Evolutionary conservation across 129 eudicot species (phyloP).

Genomic region (Escallonia rubra): DNA sequence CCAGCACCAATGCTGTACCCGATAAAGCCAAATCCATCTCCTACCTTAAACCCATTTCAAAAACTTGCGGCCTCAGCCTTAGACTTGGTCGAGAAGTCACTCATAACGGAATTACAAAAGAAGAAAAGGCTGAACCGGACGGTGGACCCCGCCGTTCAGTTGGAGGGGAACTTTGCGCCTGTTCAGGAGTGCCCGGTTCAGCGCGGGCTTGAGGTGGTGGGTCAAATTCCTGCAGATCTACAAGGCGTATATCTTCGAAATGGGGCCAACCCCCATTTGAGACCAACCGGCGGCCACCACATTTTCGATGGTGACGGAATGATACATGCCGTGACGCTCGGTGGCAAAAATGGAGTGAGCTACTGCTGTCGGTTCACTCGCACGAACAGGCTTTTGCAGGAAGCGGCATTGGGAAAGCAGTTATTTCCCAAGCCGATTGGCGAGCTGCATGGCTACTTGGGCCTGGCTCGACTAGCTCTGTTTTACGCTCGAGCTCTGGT

Average conservation of each 20-base stretch:
- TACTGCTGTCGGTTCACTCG: conserved; percentile 60
- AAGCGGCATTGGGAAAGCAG: conserved; percentile 33
- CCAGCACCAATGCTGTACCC: not conserved
- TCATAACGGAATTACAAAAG: conserved; percentile 21
- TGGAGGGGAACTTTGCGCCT: conserved; percentile 65
- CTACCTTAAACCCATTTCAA: conserved; percentile 42
- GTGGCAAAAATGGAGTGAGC: conserved; percentile 29
- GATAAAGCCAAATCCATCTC: conserved; percentile 2
- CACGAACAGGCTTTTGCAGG: conserved; percentile 54
- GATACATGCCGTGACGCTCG: conserved; percentile 69
- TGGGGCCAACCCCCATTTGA: conserved; percentile 57
- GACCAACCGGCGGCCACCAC: conserved; percentile 55
- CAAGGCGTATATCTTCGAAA: conserved; percentile 61
- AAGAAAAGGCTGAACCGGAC: conserved; percentile 26
- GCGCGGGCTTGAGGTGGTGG: conserved; percentile 48
- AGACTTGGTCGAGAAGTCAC: conserved; percentile 36
- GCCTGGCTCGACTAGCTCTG: conserved; percentile 61
- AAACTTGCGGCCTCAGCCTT: conserved; percentile 43
- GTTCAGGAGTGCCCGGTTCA: conserved; percentile 64
- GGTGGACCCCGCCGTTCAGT: conserved; percentile 51
- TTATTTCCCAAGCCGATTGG: conserved; percentile 77
- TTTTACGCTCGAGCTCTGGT: conserved; percentile 42
- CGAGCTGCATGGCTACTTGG: conserved; percentile 72
- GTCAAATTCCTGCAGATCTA: conserved; percentile 44
- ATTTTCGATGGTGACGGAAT: conserved; percentile 81